Evolutionary conservation across 75 land plant species (phyloP).

Genomic region (Larix kaempferi): DNA sequence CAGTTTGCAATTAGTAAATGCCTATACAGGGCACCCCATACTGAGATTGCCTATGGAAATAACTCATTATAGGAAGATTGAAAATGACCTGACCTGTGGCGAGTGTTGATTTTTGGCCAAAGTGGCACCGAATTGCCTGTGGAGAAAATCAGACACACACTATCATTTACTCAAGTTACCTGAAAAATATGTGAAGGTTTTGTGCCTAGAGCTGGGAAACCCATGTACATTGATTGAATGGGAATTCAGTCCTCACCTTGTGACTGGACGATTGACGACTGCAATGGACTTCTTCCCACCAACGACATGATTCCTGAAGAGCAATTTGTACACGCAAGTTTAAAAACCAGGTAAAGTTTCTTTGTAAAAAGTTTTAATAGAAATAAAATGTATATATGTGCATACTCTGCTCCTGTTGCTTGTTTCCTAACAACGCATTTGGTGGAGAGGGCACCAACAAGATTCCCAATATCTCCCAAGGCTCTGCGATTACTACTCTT

Average conservation of each 20-base stretch:
- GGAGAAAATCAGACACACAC: not conserved
- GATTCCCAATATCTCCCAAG: slow-evolving; percentile 48
- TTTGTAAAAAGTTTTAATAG: no score
- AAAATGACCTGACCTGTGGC: not conserved
- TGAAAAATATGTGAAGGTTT: not conserved
- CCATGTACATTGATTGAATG: not conserved
- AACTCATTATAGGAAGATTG: no score
- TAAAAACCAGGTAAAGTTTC: no score
- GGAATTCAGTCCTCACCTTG: not conserved
- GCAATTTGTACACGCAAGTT: no score
- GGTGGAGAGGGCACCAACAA: slow-evolving; percentile 31
- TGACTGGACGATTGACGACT: not conserved
- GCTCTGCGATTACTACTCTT: slow-evolving; percentile 28
- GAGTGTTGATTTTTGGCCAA: not conserved
- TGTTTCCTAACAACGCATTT: slow-evolving; percentile 42
- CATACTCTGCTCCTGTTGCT: not conserved
- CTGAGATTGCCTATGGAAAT: no score
- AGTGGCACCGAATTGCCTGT: not conserved
- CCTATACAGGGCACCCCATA: no score
- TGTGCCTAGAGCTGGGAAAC: not conserved
- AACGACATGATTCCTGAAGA: not conserved
- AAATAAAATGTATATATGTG: no score
- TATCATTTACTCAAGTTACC: not conserved
- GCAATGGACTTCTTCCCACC: not conserved
- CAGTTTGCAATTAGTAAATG: no score